These are phyloP conservation scores for Ustulina deusta DNA, from an alignment of 2,329 filamentous ascomycete genomes.

Conservation along the genomic window DNA sequence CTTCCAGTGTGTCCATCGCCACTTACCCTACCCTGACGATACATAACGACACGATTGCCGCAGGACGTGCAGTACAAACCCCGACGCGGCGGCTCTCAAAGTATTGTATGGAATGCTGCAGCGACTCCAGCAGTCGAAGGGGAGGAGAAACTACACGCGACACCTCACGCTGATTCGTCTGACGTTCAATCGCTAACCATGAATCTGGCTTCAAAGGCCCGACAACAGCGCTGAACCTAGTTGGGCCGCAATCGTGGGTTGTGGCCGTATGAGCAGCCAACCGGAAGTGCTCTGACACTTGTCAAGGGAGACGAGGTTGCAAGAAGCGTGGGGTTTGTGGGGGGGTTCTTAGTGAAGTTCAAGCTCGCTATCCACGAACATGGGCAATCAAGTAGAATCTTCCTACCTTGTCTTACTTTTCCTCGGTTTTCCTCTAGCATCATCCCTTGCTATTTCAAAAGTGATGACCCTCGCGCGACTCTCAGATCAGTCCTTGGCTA, in stretches of 20 bases:
- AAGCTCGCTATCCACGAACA: conserved; percentile 14
- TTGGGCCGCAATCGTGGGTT: conserved; percentile 38
- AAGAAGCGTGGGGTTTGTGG: conserved; percentile 48
- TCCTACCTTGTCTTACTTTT: conserved; percentile 15
- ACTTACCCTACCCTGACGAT: no score
- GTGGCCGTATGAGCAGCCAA: conserved; percentile 40
- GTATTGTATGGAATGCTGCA: no score
- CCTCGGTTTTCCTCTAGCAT: background rate
- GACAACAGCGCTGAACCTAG: conserved; percentile 7
- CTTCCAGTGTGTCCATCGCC: background rate
- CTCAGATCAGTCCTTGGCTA: background rate
- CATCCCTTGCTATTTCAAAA: background rate
- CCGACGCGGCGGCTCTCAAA: no score
- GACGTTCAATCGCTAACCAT: background rate
- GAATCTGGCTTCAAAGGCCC: conserved; percentile 3
- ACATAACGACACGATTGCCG: no score
- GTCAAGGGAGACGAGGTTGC: conserved; percentile 40
- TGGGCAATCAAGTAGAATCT: conserved; percentile 12
- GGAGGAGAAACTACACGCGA: background rate
- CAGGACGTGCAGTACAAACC: no score
- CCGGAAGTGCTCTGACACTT: conserved; percentile 44
- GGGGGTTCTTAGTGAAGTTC: conserved; percentile 42
- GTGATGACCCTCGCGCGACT: background rate
- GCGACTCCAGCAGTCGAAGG: background rate
- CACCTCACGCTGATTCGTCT: background rate